Evolutionary conservation across 228 moss, liverwort and hornwort genomes (phyloP).

Genomic region (Sphagnum magellanicum): DNA sequence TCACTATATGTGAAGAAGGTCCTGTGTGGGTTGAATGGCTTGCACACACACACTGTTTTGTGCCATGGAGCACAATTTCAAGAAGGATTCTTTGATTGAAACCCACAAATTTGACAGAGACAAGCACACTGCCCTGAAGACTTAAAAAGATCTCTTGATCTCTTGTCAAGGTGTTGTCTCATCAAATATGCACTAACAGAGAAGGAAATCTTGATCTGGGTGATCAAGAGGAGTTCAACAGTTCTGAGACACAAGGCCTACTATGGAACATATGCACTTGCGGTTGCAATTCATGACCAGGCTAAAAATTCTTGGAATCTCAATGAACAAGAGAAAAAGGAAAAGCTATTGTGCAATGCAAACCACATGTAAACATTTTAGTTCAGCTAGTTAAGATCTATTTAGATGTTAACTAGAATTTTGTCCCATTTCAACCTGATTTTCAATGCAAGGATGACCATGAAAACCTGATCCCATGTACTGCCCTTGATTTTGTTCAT

Average conservation of each 20-base stretch:
- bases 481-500: too few relatives aligned
- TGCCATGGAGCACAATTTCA: constrained; percentile 2
- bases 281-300: too few relatives aligned
- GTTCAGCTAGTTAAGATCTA: too few relatives aligned
- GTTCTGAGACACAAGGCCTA: background rate
- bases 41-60: background rate
- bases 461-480: too few relatives aligned
- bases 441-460: too few relatives aligned
- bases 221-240: background rate
- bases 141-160: background rate
- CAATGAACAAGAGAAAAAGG: too few relatives aligned
- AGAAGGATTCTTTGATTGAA: constrained; percentile 6
- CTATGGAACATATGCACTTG: background rate
- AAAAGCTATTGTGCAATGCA: too few relatives aligned
- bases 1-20: constrained; percentile 2
- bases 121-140: background rate
- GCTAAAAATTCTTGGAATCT: too few relatives aligned
- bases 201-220: constrained; percentile 1
- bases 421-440: too few relatives aligned
- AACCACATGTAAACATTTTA: too few relatives aligned
- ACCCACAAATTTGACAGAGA: constrained; percentile 2
- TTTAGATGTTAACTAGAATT: too few relatives aligned
- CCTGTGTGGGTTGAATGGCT: constrained; percentile 5
- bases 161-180: constrained; percentile 8
- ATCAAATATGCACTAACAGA: background rate